Evolutionary conservation across 2,329 filamentous ascomycete genomes (phyloP).

Genomic region (Claviceps purpurea): DNA sequence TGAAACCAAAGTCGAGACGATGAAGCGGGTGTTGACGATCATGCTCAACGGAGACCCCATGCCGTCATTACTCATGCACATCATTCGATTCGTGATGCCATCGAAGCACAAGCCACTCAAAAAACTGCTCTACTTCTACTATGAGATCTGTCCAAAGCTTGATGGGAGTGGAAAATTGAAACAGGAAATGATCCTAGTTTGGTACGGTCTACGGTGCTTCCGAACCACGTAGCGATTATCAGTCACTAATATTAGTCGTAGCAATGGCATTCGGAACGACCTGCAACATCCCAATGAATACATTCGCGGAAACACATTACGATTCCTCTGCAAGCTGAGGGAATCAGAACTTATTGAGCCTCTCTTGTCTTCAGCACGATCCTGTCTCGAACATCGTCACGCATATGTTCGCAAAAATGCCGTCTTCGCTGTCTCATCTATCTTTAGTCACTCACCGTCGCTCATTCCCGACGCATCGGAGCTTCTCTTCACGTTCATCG

Average conservation of each 20-base stretch:
- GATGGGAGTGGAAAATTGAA: constrained; percentile 89
- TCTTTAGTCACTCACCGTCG: constrained; percentile 78
- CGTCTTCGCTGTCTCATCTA: constrained; percentile 86
- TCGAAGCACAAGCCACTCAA: constrained; percentile 93
- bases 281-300: constrained; percentile 97
- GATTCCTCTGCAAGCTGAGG: constrained; percentile 91
- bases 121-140: constrained; percentile 98
- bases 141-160: constrained; percentile 95
- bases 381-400: constrained; percentile 89
- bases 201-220: constrained; percentile 36
- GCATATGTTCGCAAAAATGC: constrained; percentile 98
- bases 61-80: constrained; percentile 94
- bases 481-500: constrained; percentile 78
- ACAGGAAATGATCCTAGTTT: constrained; percentile 99
- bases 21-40: constrained; percentile 90
- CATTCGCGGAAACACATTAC: constrained; percentile 92
- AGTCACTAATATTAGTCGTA: constrained; percentile 22
- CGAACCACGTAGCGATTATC: background rate
- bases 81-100: constrained; percentile 99
- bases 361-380: constrained; percentile 78
- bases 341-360: constrained; percentile 95
- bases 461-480: constrained; percentile 94
- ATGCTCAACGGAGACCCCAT: constrained; percentile 98
- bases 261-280: constrained; percentile 96
- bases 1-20: constrained; percentile 85